Base-by-base conservation (phyloP, 257 asterid species). In the Nicotiana obtusifolia region DNA sequence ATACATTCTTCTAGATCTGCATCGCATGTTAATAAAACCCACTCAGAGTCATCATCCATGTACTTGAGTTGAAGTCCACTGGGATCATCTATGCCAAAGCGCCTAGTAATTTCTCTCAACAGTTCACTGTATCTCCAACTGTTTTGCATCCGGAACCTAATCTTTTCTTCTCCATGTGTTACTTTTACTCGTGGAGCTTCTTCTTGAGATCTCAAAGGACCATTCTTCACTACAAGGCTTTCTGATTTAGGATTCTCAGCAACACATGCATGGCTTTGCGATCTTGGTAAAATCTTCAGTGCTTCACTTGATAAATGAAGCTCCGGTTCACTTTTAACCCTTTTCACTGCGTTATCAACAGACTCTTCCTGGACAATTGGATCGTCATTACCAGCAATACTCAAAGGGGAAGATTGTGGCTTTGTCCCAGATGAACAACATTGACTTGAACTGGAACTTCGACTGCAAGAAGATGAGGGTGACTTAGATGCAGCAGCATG, bases 1-100 rank as follows among this genome's bases (percentile, higher is more conserved):
- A 95, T 80, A 80, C 99, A 93, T 84, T 95, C 98, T 82, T 87
- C 97, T 6, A 95, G 87, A 88, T 95, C 99, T 19, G 95, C 99
- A 53, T 93, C 96, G 17, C 99, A 95, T 8, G 97, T 93, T 52
- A 93, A 61, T 15, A 95, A 78, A 16, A 95, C 97, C 98, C 99
- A 95, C 77, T 95, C 99, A 11, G 90, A 85, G 68, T 95, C 99
- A 17, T 95, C 99, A 19, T 95, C 99, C 86, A 93, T 87, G 87
- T 95, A 95, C 44, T 92, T 95, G 84, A 95, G 91, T 82, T 86
- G 92, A 81, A 87, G 88, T 28, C 90, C 86, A 1, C 85, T 76
- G 13, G 84, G 64, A 67, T 86, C 87, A 61, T 84, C 90, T 64
- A 92, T 85, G 26, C 97, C 95, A 33, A 95, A 95, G 16, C 98